Evolutionary conservation across 2,329 filamentous ascomycete genomes (phyloP).

Genomic region (Paecilomyces dactylethromorphus): DNA sequence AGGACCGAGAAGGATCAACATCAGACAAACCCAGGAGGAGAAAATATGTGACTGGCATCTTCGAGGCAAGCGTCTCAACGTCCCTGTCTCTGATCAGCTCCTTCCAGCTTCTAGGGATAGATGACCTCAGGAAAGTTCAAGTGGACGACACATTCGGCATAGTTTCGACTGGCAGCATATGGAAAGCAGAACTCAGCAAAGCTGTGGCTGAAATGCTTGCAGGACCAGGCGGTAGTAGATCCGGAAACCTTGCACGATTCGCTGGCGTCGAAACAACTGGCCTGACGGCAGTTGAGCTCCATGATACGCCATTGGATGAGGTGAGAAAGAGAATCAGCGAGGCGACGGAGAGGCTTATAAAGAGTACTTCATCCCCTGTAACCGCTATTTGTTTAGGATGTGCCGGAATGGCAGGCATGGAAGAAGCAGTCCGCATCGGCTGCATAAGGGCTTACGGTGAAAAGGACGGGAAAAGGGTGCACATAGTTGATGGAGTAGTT

Average conservation of each 20-base stretch:
- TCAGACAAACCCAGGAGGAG: slow-evolving; percentile 14
- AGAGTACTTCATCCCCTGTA: slow-evolving; percentile 43
- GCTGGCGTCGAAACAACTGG: slow-evolving; percentile 79
- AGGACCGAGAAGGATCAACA: slow-evolving; percentile 11
- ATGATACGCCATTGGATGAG: slow-evolving; percentile 58
- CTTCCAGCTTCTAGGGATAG: slow-evolving; percentile 19
- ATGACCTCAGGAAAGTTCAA: slow-evolving; percentile 30
- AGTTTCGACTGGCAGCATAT: slow-evolving; percentile 78
- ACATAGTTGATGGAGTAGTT: slow-evolving; percentile 65
- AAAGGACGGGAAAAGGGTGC: slow-evolving; percentile 52
- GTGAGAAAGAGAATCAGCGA: slow-evolving; percentile 60
- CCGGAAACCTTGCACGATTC: slow-evolving; percentile 48
- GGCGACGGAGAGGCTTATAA: slow-evolving; percentile 62
- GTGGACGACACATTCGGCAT: slow-evolving; percentile 62
- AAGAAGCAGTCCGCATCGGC: slow-evolving; percentile 65
- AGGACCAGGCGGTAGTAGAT: slow-evolving; percentile 19
- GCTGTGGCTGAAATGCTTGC: slow-evolving; percentile 64
- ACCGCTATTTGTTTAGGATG: slow-evolving; percentile 76
- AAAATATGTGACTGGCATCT: slow-evolving; percentile 70
- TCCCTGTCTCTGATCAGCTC: slow-evolving; percentile 51
- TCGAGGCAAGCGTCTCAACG: slow-evolving; percentile 70
- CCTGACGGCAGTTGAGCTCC: slow-evolving; percentile 71
- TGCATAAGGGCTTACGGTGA: slow-evolving; percentile 59
- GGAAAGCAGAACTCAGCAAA: slow-evolving; percentile 64
- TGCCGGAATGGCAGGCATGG: slow-evolving; percentile 83